Evolutionary conservation across 768 basidiomycete species (phyloP).

Genomic region (Chalciporus pseudorubinellus): DNA sequence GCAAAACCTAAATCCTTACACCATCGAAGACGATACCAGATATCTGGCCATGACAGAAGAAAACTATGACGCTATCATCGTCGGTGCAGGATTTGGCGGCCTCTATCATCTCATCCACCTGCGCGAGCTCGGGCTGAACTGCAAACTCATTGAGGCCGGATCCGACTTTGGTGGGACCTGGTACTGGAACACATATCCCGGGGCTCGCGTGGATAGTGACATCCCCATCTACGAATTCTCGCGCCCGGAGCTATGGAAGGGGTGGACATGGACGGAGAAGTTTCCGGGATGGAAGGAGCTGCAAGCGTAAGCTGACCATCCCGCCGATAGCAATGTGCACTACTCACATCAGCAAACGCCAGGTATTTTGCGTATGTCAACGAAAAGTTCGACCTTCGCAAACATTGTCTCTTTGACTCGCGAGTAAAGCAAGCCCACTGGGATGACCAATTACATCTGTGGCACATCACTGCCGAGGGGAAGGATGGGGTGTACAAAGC

Average conservation of each 20-base stretch:
- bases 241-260: constrained; percentile 12
- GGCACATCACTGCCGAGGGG: constrained; percentile 10
- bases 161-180: constrained; percentile 15
- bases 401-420: constrained; percentile 14
- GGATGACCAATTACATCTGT: constrained; percentile 13
- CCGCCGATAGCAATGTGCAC: no score
- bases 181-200: constrained; percentile 17
- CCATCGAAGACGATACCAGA: background rate
- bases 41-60: background rate
- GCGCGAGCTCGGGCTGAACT: constrained; percentile 9
- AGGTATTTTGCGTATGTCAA: constrained; percentile 8
- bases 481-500: constrained; percentile 1
- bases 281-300: constrained; percentile 6
- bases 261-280: constrained; percentile 16
- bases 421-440: constrained; percentile 11
- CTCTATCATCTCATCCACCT: constrained; percentile 9
- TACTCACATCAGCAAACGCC: no score
- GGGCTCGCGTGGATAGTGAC: constrained; percentile 9
- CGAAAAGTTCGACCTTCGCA: constrained; percentile 9
- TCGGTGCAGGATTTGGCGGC: constrained; percentile 18
- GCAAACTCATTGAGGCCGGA: constrained; percentile 10
- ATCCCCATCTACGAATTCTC: constrained; percentile 10
- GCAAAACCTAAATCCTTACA: background rate
- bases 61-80: constrained; percentile 10
- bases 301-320: constrained; percentile 4